These are phyloP conservation scores for Corynascus novoguineensis DNA, from an alignment of 495 filamentous ascomycete species.

Conservation along the genomic window DNA sequence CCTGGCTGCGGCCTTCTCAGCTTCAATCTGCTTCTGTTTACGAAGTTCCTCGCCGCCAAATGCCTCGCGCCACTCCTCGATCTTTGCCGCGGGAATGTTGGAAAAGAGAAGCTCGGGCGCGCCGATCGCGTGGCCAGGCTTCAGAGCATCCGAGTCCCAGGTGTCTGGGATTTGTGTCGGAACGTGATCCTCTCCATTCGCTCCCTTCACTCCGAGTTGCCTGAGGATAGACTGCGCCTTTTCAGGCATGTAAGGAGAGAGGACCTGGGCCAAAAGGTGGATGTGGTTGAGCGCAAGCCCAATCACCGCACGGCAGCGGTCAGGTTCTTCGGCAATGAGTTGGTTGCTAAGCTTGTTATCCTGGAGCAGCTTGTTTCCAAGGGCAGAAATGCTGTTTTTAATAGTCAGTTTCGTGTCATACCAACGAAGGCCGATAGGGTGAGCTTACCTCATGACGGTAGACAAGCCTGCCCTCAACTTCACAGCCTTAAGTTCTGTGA, in stretches of 20 bases:
- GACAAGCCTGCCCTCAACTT: conserved; percentile 69
- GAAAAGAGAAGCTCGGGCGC: conserved; percentile 78
- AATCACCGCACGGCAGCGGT: conserved; percentile 68
- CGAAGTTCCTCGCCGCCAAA: conserved; percentile 69
- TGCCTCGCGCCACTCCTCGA: conserved; percentile 69
- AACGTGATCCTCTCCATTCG: conserved; percentile 22
- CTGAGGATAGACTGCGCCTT: conserved; percentile 68
- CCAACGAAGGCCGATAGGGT: not conserved
- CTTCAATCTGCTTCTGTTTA: conserved; percentile 28
- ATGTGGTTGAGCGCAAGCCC: conserved; percentile 77
- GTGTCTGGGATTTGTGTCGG: conserved; percentile 64
- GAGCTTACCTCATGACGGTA: conserved; percentile 51
- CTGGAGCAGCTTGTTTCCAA: conserved; percentile 80
- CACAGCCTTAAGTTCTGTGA: conserved; percentile 65
- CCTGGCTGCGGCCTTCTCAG: conserved; percentile 24
- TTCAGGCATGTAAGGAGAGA: conserved; percentile 78
- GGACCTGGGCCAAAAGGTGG: conserved; percentile 69
- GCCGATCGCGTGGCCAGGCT: conserved; percentile 73
- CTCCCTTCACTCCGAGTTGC: conserved; percentile 50
- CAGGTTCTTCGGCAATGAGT: conserved; percentile 63
- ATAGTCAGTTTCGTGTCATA: not conserved
- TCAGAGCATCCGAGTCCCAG: conserved; percentile 57
- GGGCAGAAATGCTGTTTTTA: conserved; percentile 51
- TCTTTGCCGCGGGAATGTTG: conserved; percentile 52
- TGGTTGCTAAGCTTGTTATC: conserved; percentile 60